Base-by-base conservation (phyloP, 352 stramenopile genomes). In the Pythium folliculosum region DNA sequence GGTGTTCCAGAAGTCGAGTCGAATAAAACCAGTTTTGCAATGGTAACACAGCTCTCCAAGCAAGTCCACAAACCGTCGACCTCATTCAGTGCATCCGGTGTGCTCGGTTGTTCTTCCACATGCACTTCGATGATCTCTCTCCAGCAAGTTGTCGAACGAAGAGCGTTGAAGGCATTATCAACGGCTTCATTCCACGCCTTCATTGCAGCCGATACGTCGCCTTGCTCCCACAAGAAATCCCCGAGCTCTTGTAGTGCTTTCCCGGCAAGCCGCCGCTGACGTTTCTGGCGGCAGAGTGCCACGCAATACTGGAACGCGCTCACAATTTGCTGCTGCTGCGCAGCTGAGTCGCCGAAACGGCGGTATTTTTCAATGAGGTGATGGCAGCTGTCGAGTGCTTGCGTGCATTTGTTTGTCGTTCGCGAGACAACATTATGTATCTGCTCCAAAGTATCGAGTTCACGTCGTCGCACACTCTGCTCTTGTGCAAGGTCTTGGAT, bases 131-230 rank as follows among this genome's bases (percentile, higher is more conserved):
- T 27, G 10, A 82, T 67, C 14, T 90, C 71, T 30, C 82, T 76
- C 85, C 85, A 94, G 21, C 52, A 77, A 14, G 64, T 64, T 0
- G 71, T 66, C 10, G 86, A 69, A 27, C 83, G 77, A 3, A 95
- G 62, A 23, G 75, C 71, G 10, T 74, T 83, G 40, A 91, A 92
- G 0, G 86, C 82, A 35, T 91, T 91, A 50, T 95, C 87, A 51
- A 95, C 69, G 8, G 66, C 75, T 52, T 94, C 87, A 7, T 88
- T 75, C 87, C 87, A 95, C 23, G 58, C 67, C 48, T 91, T 93
- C 21, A 69, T 51, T n/a, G 85, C 87, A 17, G 67, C 44, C 53
- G 76, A 70, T 0, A 49, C 9, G 17, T 92, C 71, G 44, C 67
- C 62, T n/a, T 67, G 73, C 2, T 77, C 74, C 53, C 89, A 84